Base-by-base conservation (phyloP, 495 filamentous ascomycete genomes). In the Tuber umbilicatum region DNA sequence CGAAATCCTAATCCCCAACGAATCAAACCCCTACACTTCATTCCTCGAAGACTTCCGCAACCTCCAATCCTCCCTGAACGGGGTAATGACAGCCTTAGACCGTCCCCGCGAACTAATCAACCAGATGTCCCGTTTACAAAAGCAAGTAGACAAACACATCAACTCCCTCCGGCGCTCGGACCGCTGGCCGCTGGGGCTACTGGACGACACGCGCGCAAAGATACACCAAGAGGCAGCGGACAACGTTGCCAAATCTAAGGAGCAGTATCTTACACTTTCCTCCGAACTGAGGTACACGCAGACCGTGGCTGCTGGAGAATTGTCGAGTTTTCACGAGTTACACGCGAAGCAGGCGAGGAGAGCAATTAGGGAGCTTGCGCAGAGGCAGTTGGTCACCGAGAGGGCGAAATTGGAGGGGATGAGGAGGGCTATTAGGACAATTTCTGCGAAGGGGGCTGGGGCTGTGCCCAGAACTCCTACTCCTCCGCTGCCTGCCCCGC, bases 311-410 rank as follows among this genome's bases (percentile, higher is more conserved):
- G 94, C 96, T 19, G 86, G 89, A 12, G 96, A 99, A 83, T 82
- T 99, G 74, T 94, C 95, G 1, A 94, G 93, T 2, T 98, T 94
- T 91, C 92, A 97, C 79, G 93, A 95, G 21, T 89, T 92, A 86
- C 89, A 94, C 71, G 93, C 91, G 78, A 89, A 88, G 77, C 87
- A 93, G 84, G 94, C 91, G 3, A 85, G 89, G 40, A 89, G 88
- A 76, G 91, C 91, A 5, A 89, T 97, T 50, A 88, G 86, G 75
- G 87, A 91, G 23, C 89, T 97, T 79, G 94, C 91, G 47, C 89
- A 86, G 83, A 89, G 89, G 72, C 92, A 92, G 86, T 84, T 98
- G 45, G 87, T 94, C 10, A 84, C 86, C 43, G 96, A 99, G 84
- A 89, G 86, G 76, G 90, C 92, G 82, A 86, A 93, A 74, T 85